Evolutionary conservation across 2,329 filamentous ascomycete genomes (phyloP).

Genomic region (Fusarium nanum): DNA sequence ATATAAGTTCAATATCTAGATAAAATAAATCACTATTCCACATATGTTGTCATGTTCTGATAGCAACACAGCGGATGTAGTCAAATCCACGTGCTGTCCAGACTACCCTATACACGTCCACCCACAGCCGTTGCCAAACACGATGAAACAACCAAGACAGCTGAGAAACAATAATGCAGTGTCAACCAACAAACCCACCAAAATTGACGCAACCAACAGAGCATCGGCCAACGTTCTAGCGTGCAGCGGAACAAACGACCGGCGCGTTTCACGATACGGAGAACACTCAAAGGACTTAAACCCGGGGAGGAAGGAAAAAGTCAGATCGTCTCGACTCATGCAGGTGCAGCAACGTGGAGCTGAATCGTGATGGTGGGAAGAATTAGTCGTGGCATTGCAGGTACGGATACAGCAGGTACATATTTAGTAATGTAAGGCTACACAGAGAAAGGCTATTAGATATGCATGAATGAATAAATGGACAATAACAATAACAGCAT

Average conservation of each 20-base stretch:
- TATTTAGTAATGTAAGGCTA: not conserved
- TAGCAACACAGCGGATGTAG: not conserved
- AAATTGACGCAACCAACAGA: not conserved
- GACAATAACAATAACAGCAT: not conserved
- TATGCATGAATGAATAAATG: not conserved
- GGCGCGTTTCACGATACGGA: constrained; percentile 20
- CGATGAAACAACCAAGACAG: not conserved
- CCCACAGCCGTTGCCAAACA: not conserved
- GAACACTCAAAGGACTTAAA: not conserved
- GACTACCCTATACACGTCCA: not conserved
- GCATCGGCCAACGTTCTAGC: constrained; percentile 14
- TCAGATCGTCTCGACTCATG: constrained; percentile 14
- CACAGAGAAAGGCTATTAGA: not conserved
- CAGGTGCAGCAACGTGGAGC: constrained; percentile 5
- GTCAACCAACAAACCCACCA: not conserved
- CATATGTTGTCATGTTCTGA: not conserved
- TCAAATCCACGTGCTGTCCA: not conserved
- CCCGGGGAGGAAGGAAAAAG: not conserved
- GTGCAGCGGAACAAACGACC: not conserved
- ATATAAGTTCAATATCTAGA: not conserved
- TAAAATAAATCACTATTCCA: too few relatives aligned
- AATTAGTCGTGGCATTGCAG: constrained; percentile 6
- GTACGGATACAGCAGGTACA: not conserved
- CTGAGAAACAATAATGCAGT: not conserved
- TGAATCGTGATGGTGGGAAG: constrained; percentile 12